Conservation (phyloP, 106 monocot species). For the Ottelia alismoides region DNA sequence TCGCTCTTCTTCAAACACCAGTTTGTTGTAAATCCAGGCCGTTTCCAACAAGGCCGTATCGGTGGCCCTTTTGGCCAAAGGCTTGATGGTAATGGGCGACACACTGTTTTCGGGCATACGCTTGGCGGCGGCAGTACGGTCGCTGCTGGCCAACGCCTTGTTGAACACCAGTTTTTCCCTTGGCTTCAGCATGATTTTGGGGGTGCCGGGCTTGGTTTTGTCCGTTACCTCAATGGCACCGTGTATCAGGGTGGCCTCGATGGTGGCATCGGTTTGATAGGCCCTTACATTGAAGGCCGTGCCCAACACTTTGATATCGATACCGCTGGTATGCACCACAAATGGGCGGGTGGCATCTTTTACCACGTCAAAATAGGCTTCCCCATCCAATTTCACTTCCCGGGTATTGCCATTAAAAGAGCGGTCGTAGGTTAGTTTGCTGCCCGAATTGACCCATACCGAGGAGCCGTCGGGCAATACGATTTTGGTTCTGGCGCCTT, state of each 20-base stretch:
- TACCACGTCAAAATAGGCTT: not conserved
- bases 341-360: not conserved
- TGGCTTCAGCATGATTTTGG: not conserved
- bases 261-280: not conserved
- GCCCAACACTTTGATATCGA: not conserved
- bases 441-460: not conserved
- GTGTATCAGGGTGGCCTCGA: not conserved
- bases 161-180: not conserved
- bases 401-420: not conserved
- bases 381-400: not conserved
- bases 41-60: not conserved
- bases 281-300: not conserved
- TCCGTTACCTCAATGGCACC: not conserved
- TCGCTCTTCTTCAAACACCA: not conserved
- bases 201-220: not conserved
- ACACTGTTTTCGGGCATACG: not conserved
- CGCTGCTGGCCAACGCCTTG: not conserved
- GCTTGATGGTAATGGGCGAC: not conserved
- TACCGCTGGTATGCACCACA: not conserved
- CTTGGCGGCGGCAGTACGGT: not conserved
- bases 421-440: not conserved
- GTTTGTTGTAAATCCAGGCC: not conserved
- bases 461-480: not conserved
- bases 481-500: not conserved
- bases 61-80: not conserved